These are phyloP conservation scores for Solanum pimpinellifolium DNA, from an alignment of 257 asterid genomes.

Conservation along the genomic window DNA sequence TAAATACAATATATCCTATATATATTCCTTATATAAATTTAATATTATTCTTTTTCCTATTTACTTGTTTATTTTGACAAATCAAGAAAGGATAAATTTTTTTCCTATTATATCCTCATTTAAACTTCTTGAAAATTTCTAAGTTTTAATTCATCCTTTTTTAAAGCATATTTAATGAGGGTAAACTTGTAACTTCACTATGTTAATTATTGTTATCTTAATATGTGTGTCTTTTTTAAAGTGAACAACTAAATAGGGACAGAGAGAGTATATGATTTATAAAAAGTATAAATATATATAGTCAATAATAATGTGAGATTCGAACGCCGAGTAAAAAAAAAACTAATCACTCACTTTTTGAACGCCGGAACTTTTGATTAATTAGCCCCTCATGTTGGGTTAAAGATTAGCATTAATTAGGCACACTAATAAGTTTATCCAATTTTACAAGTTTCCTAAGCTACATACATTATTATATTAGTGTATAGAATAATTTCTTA, in stretches of 20 bases:
- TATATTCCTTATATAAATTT: not conserved
- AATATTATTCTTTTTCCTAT: accelerated
- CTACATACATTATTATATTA: not conserved
- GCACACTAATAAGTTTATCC: not conserved
- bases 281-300: not conserved
- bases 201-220: too few species aligned
- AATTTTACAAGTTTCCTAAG: not conserved
- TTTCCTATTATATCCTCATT: too few species aligned
- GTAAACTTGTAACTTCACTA: too few species aligned
- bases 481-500: not conserved
- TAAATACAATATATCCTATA: not conserved
- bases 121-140: too few species aligned
- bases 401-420: not conserved
- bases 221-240: too few species aligned
- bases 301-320: not conserved
- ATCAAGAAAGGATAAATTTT: too few species aligned
- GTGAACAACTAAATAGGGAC: too few species aligned
- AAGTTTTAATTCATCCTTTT: too few species aligned
- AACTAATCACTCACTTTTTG: not conserved
- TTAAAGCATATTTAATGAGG: too few species aligned
- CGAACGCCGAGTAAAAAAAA: accelerated
- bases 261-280: not conserved
- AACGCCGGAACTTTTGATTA: constrained; percentile 13
- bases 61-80: too few species aligned
- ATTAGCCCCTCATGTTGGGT: not conserved